phyloP scores from a whole-genome alignment of 83 land plant species.

The Larix sibirica region DNA sequence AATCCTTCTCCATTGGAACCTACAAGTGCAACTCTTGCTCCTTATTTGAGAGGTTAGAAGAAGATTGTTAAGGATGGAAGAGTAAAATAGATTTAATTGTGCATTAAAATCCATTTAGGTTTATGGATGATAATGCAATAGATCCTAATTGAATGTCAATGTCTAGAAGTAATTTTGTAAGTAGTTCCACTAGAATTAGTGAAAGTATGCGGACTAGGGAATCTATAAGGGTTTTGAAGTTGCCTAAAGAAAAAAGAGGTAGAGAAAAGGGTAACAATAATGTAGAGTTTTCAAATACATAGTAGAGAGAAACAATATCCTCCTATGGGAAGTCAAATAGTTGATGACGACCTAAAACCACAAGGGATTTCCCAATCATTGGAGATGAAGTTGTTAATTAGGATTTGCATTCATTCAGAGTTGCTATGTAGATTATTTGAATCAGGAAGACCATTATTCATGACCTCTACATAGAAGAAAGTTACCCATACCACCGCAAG shows the following conservation, averaged over 20 bases:
- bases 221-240: conserved; percentile 38
- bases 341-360: conserved; percentile 18
- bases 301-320: conserved; percentile 1
- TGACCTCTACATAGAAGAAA: conserved; percentile 2
- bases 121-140: neutral
- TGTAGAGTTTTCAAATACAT: conserved; percentile 9
- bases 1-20: neutral
- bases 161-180: neutral
- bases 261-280: conserved; percentile 34
- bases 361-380: neutral
- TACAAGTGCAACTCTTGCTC: neutral
- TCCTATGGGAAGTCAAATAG: conserved; percentile 32
- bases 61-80: conserved; percentile 37
- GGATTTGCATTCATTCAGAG: conserved; percentile 1
- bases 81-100: neutral
- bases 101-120: neutral
- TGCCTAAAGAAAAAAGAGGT: conserved; percentile 46
- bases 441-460: conserved; percentile 30
- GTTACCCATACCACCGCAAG: neutral
- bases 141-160: neutral
- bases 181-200: conserved; percentile 41
- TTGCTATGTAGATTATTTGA: conserved; percentile 29
- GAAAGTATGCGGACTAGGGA: conserved; percentile 62
- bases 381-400: conserved; percentile 9
- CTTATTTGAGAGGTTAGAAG: conserved; percentile 10